Evolutionary conservation across 345 rosid genomes (phyloP).

Genomic region (Acer saccharum): DNA sequence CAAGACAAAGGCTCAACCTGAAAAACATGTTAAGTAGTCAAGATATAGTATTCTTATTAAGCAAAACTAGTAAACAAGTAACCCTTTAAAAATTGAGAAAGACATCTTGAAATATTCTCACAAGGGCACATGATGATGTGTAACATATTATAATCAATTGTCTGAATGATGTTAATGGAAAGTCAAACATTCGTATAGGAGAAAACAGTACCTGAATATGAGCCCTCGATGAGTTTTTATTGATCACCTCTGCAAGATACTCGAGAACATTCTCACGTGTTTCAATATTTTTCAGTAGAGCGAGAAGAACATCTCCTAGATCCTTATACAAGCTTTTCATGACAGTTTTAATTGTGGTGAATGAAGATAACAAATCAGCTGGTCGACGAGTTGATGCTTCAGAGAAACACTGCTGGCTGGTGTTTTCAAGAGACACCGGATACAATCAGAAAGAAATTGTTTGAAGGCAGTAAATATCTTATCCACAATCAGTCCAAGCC

Average conservation of each 20-base stretch:
- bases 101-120: not conserved
- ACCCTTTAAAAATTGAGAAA: slow-evolving; percentile 2
- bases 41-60: not conserved
- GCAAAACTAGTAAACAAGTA: not conserved
- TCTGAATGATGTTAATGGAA: not conserved
- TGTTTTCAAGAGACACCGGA: slow-evolving; percentile 29
- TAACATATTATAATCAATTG: not conserved
- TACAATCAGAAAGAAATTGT: slow-evolving; percentile 14
- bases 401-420: slow-evolving; percentile 95
- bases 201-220: slow-evolving; percentile 71
- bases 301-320: slow-evolving; percentile 67
- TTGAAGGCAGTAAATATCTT: not conserved
- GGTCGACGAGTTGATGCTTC: slow-evolving; percentile 80
- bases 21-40: slow-evolving; percentile 24
- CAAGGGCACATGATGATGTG: not conserved
- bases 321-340: slow-evolving; percentile 74
- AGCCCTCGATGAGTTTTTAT: slow-evolving; percentile 82
- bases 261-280: slow-evolving; percentile 86
- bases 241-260: slow-evolving; percentile 96
- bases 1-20: slow-evolving; percentile 95
- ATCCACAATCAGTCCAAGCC: not conserved
- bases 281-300: slow-evolving; percentile 65
- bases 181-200: not conserved
- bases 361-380: slow-evolving; percentile 84
- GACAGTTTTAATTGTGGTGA: slow-evolving; percentile 78